Conservation (phyloP, 164 flowering plant genomes). For the Umbellularia californica region DNA sequence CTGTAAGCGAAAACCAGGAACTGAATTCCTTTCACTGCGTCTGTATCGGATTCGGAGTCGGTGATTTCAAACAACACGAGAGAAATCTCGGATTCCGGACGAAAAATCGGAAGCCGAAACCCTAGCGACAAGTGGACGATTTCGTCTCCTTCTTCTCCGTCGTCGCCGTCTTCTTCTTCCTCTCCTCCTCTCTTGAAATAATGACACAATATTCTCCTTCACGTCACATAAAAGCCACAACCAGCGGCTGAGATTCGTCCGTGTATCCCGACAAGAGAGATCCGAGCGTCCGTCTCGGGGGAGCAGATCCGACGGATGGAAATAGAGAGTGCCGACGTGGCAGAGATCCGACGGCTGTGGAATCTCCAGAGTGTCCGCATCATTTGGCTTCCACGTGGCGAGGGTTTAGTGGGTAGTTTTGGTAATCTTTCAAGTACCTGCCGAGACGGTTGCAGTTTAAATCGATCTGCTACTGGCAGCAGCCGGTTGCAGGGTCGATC, state of each 20-base stretch:
- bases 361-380: neutral
- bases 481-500: neutral
- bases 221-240: neutral
- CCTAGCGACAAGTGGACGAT: neutral
- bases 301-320: neutral
- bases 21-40: neutral
- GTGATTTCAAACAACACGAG: neutral
- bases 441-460: neutral
- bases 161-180: slow-evolving; percentile 2
- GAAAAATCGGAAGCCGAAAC: neutral
- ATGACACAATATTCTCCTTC: slow-evolving; percentile 6
- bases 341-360: neutral
- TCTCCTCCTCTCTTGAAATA: neutral
- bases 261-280: neutral
- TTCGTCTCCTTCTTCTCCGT: neutral
- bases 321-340: neutral
- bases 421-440: neutral
- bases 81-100: neutral
- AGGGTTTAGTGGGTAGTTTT: neutral
- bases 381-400: neutral
- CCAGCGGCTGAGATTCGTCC: slow-evolving; percentile 2
- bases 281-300: neutral
- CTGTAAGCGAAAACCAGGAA: neutral
- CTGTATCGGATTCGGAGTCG: neutral
- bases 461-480: neutral